Evolutionary conservation across 1,139 yeast species (phyloP), one percentile per base, ranked within the genome.

Genomic region (Yamadazyma buinensis): DNA sequence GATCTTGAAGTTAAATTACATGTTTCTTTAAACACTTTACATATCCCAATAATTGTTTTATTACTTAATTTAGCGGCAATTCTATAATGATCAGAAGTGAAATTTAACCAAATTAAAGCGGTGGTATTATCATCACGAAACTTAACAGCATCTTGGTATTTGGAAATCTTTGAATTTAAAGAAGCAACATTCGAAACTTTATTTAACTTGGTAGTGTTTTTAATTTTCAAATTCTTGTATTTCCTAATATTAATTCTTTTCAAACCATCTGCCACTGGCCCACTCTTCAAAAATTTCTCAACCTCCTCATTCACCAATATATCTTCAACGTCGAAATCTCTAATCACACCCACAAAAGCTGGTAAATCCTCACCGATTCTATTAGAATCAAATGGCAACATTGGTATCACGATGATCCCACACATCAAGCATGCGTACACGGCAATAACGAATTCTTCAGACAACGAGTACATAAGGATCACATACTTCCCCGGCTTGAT

Each of bases 21-120:
- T 0, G 97, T 90, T 53, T 92, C 97, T 49, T 92, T 92, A 51
- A 88, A 77, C 11, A 86, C 84, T 49, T 90, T 87, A 55, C 97
- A 88, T 56, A 86, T 75, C 1, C 88, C 82, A 51, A 92, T 59
- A 11, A 92, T 65, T 29, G 77, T 73, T 27, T 69, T 65, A 52
- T 85, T 95, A 25, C 77, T 66, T 37, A 81, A 58, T n/a, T 70
- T 67, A 2, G 84, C 81, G 0, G 84, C 86, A 1, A 77, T 71
- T 42, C 86, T 67, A 27, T 78, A 71, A 48, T 84, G 84, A 50
- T 87, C 95, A 0, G 90, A 70, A 0, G 86, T 75, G 68, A 82
- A 82, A 47, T 75, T 74, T 23, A 82, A 55, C 82, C 88, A 77
- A 0, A 84, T 72, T 43, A 83, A 46, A 0, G 83, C 84, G 29